These are phyloP conservation scores for Debaryomyces fabryi DNA, from an alignment of 1,139 yeast genomes.

Conservation along the genomic window DNA sequence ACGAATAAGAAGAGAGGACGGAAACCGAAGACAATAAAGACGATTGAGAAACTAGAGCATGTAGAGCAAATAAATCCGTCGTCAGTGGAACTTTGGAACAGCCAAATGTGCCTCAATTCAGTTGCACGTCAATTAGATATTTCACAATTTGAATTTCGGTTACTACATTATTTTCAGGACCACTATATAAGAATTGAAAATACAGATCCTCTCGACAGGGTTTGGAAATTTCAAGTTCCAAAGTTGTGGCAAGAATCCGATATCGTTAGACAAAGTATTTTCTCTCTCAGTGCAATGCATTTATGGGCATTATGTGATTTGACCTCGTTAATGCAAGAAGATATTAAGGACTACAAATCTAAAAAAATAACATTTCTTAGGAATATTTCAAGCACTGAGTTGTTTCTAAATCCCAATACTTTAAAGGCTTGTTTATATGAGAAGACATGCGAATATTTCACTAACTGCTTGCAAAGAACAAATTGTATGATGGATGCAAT, in stretches of 20 bases:
- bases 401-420: constrained; percentile 35
- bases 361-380: constrained; percentile 23
- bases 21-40: not conserved
- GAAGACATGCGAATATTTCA: constrained; percentile 12
- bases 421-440: constrained; percentile 29
- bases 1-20: not conserved
- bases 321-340: not conserved
- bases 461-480: constrained; percentile 6
- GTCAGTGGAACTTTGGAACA: not conserved
- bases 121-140: constrained; percentile 5
- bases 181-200: not conserved
- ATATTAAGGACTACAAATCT: not conserved
- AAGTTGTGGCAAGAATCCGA: constrained; percentile 11
- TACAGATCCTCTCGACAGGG: not conserved
- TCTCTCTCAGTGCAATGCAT: constrained; percentile 8
- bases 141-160: constrained; percentile 7
- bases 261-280: constrained; percentile 8
- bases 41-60: not conserved
- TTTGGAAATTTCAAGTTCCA: constrained; percentile 9
- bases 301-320: constrained; percentile 8
- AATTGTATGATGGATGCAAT: constrained; percentile 21
- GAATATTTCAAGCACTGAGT: constrained; percentile 28
- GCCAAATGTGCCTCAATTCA: constrained; percentile 7
- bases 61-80: not conserved
- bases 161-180: constrained; percentile 10